These are phyloP conservation scores for Silene uniflora DNA, from an alignment of 148 eudicot genomes.

Conservation along the genomic window DNA sequence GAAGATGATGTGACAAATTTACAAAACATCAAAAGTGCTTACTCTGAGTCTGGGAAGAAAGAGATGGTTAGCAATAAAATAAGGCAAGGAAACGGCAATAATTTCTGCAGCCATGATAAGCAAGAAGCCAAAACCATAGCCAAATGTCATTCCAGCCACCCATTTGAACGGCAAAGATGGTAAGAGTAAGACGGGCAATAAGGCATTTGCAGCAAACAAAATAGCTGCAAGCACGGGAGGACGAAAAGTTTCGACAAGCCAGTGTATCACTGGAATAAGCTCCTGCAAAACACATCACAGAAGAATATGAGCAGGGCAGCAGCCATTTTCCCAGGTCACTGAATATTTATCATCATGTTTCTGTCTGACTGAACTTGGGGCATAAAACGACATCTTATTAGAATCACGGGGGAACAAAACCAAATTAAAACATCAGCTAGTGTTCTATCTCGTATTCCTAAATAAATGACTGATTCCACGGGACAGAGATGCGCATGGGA, in stretches of 20 bases:
- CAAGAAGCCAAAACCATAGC: conserved; percentile 77
- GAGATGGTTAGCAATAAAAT: conserved; percentile 45
- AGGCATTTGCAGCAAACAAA: conserved; percentile 58
- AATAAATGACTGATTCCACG: no score
- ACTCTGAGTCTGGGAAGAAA: conserved; percentile 67
- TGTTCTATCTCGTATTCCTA: no score
- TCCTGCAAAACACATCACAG: conserved; percentile 34
- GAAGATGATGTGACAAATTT: background rate
- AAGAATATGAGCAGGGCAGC: background rate
- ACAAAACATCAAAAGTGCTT: conserved; percentile 21
- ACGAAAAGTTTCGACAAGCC: conserved; percentile 63
- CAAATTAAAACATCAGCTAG: background rate
- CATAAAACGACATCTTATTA: background rate
- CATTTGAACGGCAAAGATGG: conserved; percentile 86
- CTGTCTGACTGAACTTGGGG: no score
- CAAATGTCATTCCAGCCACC: conserved; percentile 89
- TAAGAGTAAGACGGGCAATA: conserved; percentile 60
- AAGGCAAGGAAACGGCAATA: conserved; percentile 73
- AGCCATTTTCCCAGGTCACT: background rate
- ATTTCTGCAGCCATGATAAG: conserved; percentile 43
- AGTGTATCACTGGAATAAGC: conserved; percentile 58
- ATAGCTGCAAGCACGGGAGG: conserved; percentile 52
- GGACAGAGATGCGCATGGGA: no score
- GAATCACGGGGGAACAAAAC: background rate
- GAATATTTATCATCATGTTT: no score